Base-by-base conservation (phyloP, 2,329 filamentous ascomycete species). In the Penicillium sp. region DNA sequence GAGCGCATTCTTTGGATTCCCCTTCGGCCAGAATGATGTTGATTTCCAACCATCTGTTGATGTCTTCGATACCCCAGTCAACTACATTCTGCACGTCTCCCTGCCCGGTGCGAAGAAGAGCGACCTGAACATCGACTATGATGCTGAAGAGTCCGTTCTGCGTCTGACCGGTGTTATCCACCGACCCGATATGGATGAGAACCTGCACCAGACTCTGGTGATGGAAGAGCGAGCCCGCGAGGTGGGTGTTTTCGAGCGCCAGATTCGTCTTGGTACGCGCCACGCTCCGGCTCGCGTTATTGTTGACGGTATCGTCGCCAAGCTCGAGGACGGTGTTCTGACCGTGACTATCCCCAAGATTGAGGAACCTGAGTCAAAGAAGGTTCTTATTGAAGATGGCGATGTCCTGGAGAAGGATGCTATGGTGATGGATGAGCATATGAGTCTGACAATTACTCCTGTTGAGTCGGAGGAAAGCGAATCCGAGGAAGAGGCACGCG, bases 31-130 rank as follows among this genome's bases (percentile, higher is more conserved):
- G 19, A 62, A 66, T 5, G 67, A 69, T 3, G 61, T 67, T 19
- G 75, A 77, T 60, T 78, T 78, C 56, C 65, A 68, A 13, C 76
- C 75, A 22, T 62, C 64, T 14, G 71, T 69, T 31, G 91, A 96
- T 71, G 77, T 93, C 62, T 95, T 93, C 79, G 84, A 88, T 71
- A 89, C 87, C 5, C 75, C 84, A 7, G 75, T 78, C 31, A 75
- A 84, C 14, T 92, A 87, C 71, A 78, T 91, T 44, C 76, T 95
- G 9, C 90, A 95, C 72, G 69, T 86, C 48, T 87, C 90, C 1
- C 81, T 96, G 0, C 90, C 91, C 0, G 91, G 91, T 26, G 90
- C 88, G 1, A 87, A 87, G 76, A 93, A 92, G 75, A 84, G 90
- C 66, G 90, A 95, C 67, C 79, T 95, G 6, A 88, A 84, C 56